Evolutionary conservation across 345 rosid genomes (phyloP).

Genomic region (Ailanthus altissimus): DNA sequence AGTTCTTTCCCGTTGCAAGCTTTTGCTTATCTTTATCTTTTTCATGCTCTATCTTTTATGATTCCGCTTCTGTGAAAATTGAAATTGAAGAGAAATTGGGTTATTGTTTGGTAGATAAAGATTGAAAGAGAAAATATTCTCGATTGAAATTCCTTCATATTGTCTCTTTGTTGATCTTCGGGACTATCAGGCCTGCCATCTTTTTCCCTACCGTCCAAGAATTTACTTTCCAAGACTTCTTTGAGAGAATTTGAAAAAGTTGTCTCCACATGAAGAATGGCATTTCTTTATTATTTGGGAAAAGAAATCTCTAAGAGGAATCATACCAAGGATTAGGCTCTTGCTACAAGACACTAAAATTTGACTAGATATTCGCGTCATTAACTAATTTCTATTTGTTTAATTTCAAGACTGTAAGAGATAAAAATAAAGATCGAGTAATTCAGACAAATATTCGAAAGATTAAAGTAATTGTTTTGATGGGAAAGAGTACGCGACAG

Average conservation of each 20-base stretch:
- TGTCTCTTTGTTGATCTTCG: conserved; percentile 21
- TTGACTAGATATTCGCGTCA: conserved; percentile 19
- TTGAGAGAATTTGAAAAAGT: conserved; percentile 36
- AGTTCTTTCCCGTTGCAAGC: neutral
- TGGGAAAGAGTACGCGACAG: conserved; percentile 11
- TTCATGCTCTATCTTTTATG: neutral
- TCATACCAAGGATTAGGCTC: conserved; percentile 34
- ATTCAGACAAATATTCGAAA: conserved; percentile 45
- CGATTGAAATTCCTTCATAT: conserved; percentile 1
- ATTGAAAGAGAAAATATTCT: neutral
- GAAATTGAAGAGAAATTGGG: neutral
- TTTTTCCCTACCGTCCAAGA: conserved; percentile 33
- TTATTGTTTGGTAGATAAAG: neutral
- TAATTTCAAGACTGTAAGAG: neutral
- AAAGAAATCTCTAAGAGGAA: conserved; percentile 26
- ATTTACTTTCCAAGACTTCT: conserved; percentile 46
- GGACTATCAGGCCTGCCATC: neutral
- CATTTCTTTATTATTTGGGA: conserved; percentile 20
- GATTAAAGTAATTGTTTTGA: conserved; percentile 30
- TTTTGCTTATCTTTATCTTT: neutral
- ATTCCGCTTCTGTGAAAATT: neutral
- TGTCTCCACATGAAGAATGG: conserved; percentile 22
- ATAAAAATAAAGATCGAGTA: conserved; percentile 19
- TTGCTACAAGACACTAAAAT: conserved; percentile 32
- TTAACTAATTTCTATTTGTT: conserved; percentile 1